A percentile compares a stretch with the other conserved stretches of the same genome.
These are phyloP conservation scores for Ceratocystis eucalypticola DNA, from an alignment of 2,329 filamentous ascomycete species.

Conservation along the genomic window DNA sequence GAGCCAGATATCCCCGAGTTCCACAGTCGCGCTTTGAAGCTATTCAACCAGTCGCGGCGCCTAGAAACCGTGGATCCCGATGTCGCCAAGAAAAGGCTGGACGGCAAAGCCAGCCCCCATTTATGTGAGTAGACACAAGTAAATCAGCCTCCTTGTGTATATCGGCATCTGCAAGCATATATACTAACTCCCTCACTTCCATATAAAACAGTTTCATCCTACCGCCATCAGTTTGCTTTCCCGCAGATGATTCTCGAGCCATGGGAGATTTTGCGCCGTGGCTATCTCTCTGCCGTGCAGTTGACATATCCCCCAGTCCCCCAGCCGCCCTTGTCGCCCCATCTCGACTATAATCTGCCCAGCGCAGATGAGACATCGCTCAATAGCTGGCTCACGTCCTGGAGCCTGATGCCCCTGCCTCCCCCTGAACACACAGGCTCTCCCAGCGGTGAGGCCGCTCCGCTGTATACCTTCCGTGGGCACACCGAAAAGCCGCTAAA, in stretches of 20 bases:
- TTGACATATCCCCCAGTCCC: not conserved
- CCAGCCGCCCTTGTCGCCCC: not conserved
- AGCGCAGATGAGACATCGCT: not conserved
- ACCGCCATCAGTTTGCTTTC: slow-evolving; percentile 1
- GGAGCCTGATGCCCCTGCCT: not conserved
- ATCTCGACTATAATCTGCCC: not conserved
- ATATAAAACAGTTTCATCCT: not conserved
- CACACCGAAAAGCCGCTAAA: too few relatives aligned
- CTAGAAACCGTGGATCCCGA: not conserved
- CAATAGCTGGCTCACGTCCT: not conserved
- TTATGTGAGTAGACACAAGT: not conserved
- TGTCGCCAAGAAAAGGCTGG: not conserved
- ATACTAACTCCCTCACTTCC: not conserved
- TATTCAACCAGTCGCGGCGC: not conserved
- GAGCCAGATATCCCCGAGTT: not conserved
- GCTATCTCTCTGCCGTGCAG: not conserved
- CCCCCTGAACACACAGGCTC: not conserved
- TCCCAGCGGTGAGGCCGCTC: too few relatives aligned
- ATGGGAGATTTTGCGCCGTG: not conserved
- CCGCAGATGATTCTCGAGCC: not conserved
- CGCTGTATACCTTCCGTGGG: too few relatives aligned
- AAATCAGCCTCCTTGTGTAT: not conserved
- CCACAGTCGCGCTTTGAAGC: not conserved
- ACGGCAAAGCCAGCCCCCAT: not conserved
- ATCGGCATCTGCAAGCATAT: not conserved